A percentile compares a stretch with the other conserved stretches of the same genome.
phyloP scores from a whole-genome alignment of 2,329 filamentous ascomycete species.

The Penicillium verrucosum region DNA sequence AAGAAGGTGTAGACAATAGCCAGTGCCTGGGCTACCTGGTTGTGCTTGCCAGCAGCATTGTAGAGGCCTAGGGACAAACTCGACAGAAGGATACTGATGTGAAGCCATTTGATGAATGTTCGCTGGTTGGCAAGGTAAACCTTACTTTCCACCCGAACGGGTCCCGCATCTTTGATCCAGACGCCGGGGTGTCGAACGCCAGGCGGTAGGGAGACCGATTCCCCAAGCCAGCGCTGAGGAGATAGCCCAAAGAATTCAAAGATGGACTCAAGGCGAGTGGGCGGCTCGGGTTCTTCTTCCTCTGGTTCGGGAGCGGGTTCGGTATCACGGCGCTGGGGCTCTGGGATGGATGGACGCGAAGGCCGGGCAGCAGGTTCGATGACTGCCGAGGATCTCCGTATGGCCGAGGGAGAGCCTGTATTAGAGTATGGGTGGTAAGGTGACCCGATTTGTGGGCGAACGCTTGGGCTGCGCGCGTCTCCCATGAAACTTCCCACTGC shows the following conservation, averaged over 20 bases:
- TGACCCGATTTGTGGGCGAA: slow-evolving; percentile 34
- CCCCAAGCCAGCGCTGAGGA: slow-evolving; percentile 62
- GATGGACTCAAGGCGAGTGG: slow-evolving; percentile 62
- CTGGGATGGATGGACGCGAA: slow-evolving; percentile 41
- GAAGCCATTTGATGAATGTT: slow-evolving; percentile 98
- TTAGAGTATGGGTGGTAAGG: slow-evolving; percentile 27
- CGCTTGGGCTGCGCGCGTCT: slow-evolving; percentile 36
- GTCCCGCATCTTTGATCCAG: slow-evolving; percentile 93
- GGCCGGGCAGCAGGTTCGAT: slow-evolving; percentile 22
- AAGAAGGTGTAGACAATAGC: slow-evolving; percentile 81
- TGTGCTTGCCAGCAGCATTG: slow-evolving; percentile 74
- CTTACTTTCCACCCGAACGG: slow-evolving; percentile 91
- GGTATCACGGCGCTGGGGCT: slow-evolving; percentile 34
- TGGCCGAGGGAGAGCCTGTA: slow-evolving; percentile 24
- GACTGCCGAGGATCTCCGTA: slow-evolving; percentile 26
- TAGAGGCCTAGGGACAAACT: slow-evolving; percentile 80
- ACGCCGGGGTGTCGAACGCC: slow-evolving; percentile 80
- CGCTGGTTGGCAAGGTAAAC: slow-evolving; percentile 98
- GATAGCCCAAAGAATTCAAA: slow-evolving; percentile 80
- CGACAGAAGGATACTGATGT: slow-evolving; percentile 84
- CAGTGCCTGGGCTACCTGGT: slow-evolving; percentile 71
- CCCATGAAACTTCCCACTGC: slow-evolving; percentile 86
- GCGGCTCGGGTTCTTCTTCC: slow-evolving; percentile 46
- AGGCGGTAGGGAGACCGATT: slow-evolving; percentile 65
- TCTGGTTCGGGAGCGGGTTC: slow-evolving; percentile 24